Percentiles rank a stretch among this genome's conserved stretches.
phyloP scores from a whole-genome alignment of 2,329 filamentous ascomycete species.

The Colletotrichum cordylinicola region DNA sequence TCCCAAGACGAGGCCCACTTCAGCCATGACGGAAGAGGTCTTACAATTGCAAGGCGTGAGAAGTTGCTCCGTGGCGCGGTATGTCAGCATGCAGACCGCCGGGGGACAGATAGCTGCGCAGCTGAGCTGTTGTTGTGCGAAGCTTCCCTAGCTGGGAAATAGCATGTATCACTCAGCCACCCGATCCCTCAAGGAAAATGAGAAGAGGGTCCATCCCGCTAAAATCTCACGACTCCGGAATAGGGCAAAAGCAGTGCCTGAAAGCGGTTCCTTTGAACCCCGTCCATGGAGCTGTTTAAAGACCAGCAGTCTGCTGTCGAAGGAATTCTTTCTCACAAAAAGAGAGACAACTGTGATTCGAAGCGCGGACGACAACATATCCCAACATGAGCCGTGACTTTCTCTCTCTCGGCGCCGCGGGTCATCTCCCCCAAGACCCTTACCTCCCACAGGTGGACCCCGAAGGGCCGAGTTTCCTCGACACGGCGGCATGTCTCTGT shows the following conservation, averaged over 20 bases:
- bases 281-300: background rate
- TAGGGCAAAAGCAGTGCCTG: background rate
- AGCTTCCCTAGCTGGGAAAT: background rate
- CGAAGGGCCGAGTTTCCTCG: conserved; percentile 43
- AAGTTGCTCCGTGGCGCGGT: background rate
- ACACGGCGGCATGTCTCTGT: conserved; percentile 44
- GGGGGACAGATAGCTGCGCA: background rate
- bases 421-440: conserved; percentile 39
- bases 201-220: background rate
- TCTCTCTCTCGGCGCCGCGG: background rate
- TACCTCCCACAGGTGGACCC: conserved; percentile 36
- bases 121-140: background rate
- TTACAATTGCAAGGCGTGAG: background rate
- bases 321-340: background rate
- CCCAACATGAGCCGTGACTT: background rate
- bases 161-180: background rate
- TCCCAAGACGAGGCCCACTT: background rate
- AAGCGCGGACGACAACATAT: background rate
- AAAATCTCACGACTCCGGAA: background rate
- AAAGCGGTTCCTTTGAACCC: background rate
- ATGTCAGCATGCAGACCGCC: background rate
- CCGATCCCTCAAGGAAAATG: background rate
- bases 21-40: background rate
- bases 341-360: background rate
- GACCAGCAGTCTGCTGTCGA: background rate